phyloP scores from a whole-genome alignment of 2,329 filamentous ascomycete species.

The Fusarium bactridioides region DNA sequence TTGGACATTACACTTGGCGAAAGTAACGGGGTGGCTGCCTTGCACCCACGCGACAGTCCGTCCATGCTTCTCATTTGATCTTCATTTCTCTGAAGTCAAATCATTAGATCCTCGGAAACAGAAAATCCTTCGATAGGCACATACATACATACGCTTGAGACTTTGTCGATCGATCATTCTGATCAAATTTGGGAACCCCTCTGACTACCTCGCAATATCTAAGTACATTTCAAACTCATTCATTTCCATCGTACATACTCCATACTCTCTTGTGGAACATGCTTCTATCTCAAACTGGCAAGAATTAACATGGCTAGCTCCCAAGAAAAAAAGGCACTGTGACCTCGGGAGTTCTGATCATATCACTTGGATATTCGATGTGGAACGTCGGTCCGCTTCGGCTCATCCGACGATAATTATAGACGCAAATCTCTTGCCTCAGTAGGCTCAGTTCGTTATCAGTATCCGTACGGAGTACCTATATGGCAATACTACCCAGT shows the following conservation, averaged over 20 bases:
- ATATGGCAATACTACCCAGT: neutral
- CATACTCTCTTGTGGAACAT: neutral
- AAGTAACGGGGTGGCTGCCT: slow-evolving; percentile 8
- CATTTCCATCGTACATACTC: neutral
- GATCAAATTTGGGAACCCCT: neutral
- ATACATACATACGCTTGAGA: neutral
- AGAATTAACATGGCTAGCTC: neutral
- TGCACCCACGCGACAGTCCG: slow-evolving; percentile 13
- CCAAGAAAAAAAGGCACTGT: neutral
- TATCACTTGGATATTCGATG: neutral
- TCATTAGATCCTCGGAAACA: neutral
- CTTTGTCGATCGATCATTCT: slow-evolving; percentile 4
- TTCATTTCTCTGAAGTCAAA: neutral
- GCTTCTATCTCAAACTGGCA: neutral
- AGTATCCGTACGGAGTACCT: neutral
- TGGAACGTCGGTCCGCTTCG: slow-evolving; percentile 24
- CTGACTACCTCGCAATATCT: neutral
- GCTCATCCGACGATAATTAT: slow-evolving; percentile 12
- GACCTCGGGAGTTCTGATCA: neutral
- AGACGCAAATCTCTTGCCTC: neutral
- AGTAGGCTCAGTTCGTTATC: neutral
- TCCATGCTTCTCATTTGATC: slow-evolving; percentile 8
- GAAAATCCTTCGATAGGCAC: neutral
- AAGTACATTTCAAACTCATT: neutral
- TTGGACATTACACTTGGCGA: neutral